Base-by-base conservation (phyloP, 2,329 filamentous ascomycete species). In the Cladorrhinum sp. region DNA sequence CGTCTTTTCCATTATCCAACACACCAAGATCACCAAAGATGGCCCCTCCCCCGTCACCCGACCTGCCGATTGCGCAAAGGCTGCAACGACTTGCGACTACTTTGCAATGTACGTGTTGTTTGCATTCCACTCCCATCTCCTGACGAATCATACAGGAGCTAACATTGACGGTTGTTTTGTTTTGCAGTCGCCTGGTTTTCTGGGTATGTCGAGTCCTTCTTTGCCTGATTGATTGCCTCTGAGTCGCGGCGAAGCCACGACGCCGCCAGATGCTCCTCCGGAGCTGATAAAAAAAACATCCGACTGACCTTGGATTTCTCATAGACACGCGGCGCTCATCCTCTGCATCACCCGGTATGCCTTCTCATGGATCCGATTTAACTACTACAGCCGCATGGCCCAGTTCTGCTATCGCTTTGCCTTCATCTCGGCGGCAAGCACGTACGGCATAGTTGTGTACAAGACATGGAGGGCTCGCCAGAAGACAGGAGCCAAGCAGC, bases 401-500 rank as follows among this genome's bases (percentile, higher is more conserved):
- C 82, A 85, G 67, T 87, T 95, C 75, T 89, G 89, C 60, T 99
- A 99, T 80, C 93, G 95, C 70, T 85, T 89, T 58, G 91, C 93
- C 60, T 99, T 99, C 75, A 68, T 97, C 68, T 88, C 93, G 2
- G 95, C 95, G 5, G 92, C 92, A 52, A 85, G 87, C 54, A 98
- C 95, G 10, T 99, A 99, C 76, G 93, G 95, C 67, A 98, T 99
- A 67, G 95, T 99, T 54, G 93, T 99, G 64, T 98, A 96, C 84
- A 99, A 99, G 85, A 93, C 92, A 61, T 91, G 93, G 81, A 88
- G 93, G 67, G 91, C 93, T 69, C 89, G 92, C 67, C 84, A 90
- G 69, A 90, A 91, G 83, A 82, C 87, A 54, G 88, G 89, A 65
- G 86, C 81, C 63, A 86, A 80, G 73, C 76, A 86, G 69, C 85